A percentile compares a stretch with the other conserved stretches of the same genome.
Conservation (phyloP, 257 asterid species). For the Penstemon davidsonii region DNA sequence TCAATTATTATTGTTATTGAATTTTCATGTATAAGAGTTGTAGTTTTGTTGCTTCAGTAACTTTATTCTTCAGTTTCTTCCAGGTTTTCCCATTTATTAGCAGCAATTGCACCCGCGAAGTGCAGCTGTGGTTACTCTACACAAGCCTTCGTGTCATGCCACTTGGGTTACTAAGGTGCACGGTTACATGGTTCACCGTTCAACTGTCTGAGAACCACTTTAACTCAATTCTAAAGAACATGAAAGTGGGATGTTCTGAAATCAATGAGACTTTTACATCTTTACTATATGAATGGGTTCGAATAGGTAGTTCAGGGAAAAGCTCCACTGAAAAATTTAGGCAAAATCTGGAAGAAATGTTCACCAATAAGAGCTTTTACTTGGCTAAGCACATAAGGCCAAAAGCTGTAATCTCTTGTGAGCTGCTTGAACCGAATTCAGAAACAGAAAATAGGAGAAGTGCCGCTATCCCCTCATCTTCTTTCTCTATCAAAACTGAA, state of each 20-base stretch:
- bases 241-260: conserved; percentile 45
- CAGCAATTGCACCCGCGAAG: conserved; percentile 52
- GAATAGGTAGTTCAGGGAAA: conserved; percentile 69
- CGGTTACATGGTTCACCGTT: conserved; percentile 70
- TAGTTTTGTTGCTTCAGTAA: conserved; percentile 39
- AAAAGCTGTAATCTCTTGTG: conserved; percentile 31
- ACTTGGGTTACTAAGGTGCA: conserved; percentile 71
- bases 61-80: conserved; percentile 46
- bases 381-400: conserved; percentile 42
- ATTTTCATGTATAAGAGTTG: neutral
- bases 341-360: conserved; percentile 51
- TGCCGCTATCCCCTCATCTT: conserved; percentile 40
- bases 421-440: conserved; percentile 29
- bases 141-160: conserved; percentile 74
- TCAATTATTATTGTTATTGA: neutral
- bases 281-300: conserved; percentile 61
- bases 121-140: conserved; percentile 68
- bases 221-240: conserved; percentile 45
- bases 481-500: conserved; percentile 36
- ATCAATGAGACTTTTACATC: conserved; percentile 49
- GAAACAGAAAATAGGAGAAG: conserved; percentile 22
- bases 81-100: conserved; percentile 65
- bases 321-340: conserved; percentile 56
- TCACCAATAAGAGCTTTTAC: conserved; percentile 58
- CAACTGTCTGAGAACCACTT: conserved; percentile 59